Evolutionary conservation across 2,329 filamentous ascomycete genomes (phyloP).

Genomic region (Colletotrichum sp.): DNA sequence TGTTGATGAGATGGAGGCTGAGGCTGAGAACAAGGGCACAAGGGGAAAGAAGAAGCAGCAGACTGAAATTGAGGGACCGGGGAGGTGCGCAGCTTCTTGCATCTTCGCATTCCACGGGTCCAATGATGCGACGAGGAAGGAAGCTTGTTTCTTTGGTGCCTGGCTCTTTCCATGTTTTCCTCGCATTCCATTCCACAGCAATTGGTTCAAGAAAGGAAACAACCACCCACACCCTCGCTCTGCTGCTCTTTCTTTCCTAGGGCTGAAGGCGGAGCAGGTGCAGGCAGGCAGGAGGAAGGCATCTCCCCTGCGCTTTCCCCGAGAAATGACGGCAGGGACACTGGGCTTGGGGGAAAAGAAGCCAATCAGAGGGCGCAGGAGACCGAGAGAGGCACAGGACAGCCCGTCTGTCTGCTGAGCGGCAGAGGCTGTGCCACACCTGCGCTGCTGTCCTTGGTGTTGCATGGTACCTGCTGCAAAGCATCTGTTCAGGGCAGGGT

Average conservation of each 20-base stretch:
- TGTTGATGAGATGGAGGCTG: not conserved
- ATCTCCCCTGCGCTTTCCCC: conserved; percentile 5
- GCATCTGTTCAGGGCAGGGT: not conserved
- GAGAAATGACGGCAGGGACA: not conserved
- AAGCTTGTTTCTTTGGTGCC: conserved; percentile 2
- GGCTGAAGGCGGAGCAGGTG: conserved; percentile 10
- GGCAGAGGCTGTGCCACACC: not conserved
- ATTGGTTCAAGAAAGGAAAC: not conserved
- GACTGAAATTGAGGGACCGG: not conserved
- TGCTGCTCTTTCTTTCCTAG: not conserved
- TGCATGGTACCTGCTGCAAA: not conserved
- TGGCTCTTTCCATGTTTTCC: not conserved
- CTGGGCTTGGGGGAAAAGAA: not conserved
- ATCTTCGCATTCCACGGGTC: not conserved
- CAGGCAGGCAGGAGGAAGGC: not conserved
- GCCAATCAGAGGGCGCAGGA: not conserved
- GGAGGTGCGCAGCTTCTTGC: not conserved
- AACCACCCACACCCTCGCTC: not conserved
- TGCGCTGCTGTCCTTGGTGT: not conserved
- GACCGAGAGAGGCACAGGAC: not conserved
- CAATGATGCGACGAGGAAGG: not conserved
- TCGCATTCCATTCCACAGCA: not conserved
- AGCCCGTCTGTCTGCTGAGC: not conserved
- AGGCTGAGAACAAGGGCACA: not conserved
- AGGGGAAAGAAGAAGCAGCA: not conserved